Percentiles rank a stretch among this genome's conserved stretches.
Evolutionary conservation across 2,329 filamentous ascomycete genomes (phyloP).

Genomic region (Alternaria gaisen): DNA sequence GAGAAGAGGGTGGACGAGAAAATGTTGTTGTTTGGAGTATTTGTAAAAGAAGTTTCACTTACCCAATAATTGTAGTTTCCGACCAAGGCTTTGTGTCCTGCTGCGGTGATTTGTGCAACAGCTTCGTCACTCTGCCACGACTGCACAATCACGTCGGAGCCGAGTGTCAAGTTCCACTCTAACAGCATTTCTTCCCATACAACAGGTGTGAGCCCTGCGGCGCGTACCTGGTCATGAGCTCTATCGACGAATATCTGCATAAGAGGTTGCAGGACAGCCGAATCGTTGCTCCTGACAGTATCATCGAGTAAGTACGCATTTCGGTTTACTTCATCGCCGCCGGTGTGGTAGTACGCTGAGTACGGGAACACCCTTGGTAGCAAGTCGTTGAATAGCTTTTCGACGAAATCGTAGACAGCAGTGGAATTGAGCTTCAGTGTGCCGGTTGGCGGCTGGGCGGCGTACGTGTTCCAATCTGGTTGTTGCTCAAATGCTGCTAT

Average conservation of each 20-base stretch:
- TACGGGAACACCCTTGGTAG: constrained; percentile 69
- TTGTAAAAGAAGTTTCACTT: constrained; percentile 9
- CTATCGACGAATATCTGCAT: constrained; percentile 80
- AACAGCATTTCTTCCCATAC: constrained; percentile 90
- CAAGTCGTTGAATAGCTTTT: constrained; percentile 77
- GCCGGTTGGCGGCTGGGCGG: constrained; percentile 64
- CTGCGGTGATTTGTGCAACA: constrained; percentile 66
- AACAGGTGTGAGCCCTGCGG: constrained; percentile 73
- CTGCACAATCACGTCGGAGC: constrained; percentile 77
- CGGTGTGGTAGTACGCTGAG: constrained; percentile 81
- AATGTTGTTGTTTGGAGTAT: background rate
- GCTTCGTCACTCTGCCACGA: constrained; percentile 75
- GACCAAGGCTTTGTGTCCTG: constrained; percentile 75
- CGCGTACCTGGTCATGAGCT: constrained; percentile 71
- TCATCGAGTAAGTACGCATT: constrained; percentile 76
- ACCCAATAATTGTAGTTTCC: constrained; percentile 83
- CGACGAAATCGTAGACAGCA: constrained; percentile 74
- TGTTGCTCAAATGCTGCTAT: constrained; percentile 69
- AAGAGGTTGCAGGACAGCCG: constrained; percentile 72
- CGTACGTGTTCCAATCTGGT: constrained; percentile 63
- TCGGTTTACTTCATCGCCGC: constrained; percentile 85
- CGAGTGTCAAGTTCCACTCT: constrained; percentile 78
- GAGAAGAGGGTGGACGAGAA: background rate
- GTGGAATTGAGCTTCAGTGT: constrained; percentile 80
- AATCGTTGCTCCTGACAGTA: constrained; percentile 72